Evolutionary conservation across 2,329 filamentous ascomycete species (phyloP), one percentile per base, ranked within the genome.

Genomic region (Exophiala spinifera): DNA sequence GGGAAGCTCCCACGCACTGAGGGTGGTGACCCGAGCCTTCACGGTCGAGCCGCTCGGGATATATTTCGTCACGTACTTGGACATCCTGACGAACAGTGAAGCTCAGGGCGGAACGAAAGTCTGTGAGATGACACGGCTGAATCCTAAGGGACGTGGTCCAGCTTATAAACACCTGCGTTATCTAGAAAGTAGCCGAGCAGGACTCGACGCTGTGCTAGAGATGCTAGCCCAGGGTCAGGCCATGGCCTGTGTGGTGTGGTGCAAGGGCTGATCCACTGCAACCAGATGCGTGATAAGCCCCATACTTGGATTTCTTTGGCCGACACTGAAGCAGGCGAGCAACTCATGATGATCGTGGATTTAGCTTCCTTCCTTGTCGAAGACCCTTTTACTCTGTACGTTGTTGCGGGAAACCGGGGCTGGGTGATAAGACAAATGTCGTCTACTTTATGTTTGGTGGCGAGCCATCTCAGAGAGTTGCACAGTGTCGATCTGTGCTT

Each of bases 1-100:
- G 6, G 74, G 75, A 28, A 79, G 66, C 56, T 76, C 67, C 76
- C 76, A 79, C 47, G 74, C 69, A 21, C 67, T 67, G 14, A 74
- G 36, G 19, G 72, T 70, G 3, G 74, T 77, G 48, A 66, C 69
- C 57, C 74, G 67, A 51, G 65, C 66, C 59, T 68, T 74, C 52
- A 76, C 48, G 37, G 69, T 70, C 50, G 68, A 56, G 47, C 59
- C 64, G 3, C 64, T 69, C 1, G 70, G 71, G 20, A 72, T 51
- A 55, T 67, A 69, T 37, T 64, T 65, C 58, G 66, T 66, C 49
- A 63, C 51, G 52, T 59, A 59, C 40, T 56, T 50, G 5, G 52
- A 59, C 56, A 56, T 59, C 14, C 23, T 52, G 55, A n/a, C 20
- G 13, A 33, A 5, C 3, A 11, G 11, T 20, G 45, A 33, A 34